These are phyloP conservation scores for Pichia sp. DNA, from an alignment of 1,139 yeast species.

Conservation along the genomic window DNA sequence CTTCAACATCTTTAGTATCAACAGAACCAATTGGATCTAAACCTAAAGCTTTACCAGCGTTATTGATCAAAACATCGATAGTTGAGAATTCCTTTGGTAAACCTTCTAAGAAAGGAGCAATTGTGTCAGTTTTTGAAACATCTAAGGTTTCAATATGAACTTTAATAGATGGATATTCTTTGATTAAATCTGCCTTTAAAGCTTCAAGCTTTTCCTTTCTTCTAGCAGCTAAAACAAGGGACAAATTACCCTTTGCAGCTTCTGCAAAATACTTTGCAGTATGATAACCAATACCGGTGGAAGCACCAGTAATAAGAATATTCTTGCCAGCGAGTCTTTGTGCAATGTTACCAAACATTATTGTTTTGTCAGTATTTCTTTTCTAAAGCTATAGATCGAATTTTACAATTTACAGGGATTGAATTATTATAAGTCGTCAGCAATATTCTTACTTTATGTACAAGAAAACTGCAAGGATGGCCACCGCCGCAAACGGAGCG, in stretches of 20 bases:
- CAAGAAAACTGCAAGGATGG: no score
- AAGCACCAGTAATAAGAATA: conserved; percentile 32
- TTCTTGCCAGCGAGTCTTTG: conserved; percentile 48
- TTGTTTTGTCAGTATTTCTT: background rate
- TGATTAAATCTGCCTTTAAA: conserved; percentile 32
- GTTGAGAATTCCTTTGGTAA: conserved; percentile 41
- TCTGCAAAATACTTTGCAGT: conserved; percentile 32
- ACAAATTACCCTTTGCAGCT: conserved; percentile 43
- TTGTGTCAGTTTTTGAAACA: conserved; percentile 38
- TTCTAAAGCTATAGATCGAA: background rate
- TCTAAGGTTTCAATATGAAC: conserved; percentile 37
- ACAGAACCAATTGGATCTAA: conserved; percentile 39
- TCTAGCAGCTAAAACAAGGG: conserved; percentile 43
- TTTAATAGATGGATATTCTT: conserved; percentile 34
- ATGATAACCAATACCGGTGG: conserved; percentile 37
- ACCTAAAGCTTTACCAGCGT: conserved; percentile 50
- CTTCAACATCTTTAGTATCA: conserved; percentile 35
- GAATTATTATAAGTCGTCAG: no score
- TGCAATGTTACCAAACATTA: conserved; percentile 49
- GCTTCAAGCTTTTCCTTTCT: conserved; percentile 38
- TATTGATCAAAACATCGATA: conserved; percentile 44
- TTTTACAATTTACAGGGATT: no score
- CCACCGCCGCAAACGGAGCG: no score
- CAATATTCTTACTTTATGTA: no score
- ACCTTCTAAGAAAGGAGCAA: conserved; percentile 35